These are phyloP conservation scores for Scalesia atractyloides DNA, from an alignment of 129 eudicot genomes.

Conservation along the genomic window DNA sequence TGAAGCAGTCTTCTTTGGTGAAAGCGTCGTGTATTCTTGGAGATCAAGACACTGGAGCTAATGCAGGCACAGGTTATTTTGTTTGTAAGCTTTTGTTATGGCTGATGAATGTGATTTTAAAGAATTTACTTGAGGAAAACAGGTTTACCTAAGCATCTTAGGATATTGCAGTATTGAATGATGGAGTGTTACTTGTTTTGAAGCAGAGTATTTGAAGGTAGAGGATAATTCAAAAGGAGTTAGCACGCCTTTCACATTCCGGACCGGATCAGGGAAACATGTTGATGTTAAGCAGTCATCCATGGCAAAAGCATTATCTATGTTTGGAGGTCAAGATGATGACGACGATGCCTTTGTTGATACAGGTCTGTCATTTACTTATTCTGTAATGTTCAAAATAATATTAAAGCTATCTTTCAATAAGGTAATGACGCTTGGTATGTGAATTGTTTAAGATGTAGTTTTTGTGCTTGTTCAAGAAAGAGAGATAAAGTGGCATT, in stretches of 20 bases:
- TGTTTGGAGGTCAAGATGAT: slow-evolving; percentile 50
- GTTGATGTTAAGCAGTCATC: slow-evolving; percentile 59
- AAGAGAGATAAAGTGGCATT: slow-evolving; percentile 4
- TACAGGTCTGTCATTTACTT: slow-evolving; percentile 35
- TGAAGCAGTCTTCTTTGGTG: slow-evolving; percentile 56
- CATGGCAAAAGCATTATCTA: slow-evolving; percentile 56
- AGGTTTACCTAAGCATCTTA: not conserved
- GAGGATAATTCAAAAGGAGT: slow-evolving; percentile 17
- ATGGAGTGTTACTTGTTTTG: slow-evolving; percentile 6
- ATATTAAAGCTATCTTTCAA: not conserved
- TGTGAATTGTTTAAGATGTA: slow-evolving; percentile 6
- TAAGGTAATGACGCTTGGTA: slow-evolving; percentile 3
- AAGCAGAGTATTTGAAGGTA: slow-evolving; percentile 43
- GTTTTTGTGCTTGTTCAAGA: not conserved
- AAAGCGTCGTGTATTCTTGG: slow-evolving; percentile 62
- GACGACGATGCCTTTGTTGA: slow-evolving; percentile 27
- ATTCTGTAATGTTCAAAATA: slow-evolving; percentile 1
- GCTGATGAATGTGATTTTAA: not conserved
- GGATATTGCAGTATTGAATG: not conserved
- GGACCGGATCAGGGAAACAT: slow-evolving; percentile 44
- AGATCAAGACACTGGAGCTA: slow-evolving; percentile 33
- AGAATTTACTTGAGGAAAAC: not conserved
- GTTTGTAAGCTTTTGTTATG: slow-evolving; percentile 6
- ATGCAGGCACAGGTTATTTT: slow-evolving; percentile 35
- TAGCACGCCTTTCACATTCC: slow-evolving; percentile 40